phyloP scores from a whole-genome alignment of 164 flowering plant genomes.

The Nelumbo lutea region DNA sequence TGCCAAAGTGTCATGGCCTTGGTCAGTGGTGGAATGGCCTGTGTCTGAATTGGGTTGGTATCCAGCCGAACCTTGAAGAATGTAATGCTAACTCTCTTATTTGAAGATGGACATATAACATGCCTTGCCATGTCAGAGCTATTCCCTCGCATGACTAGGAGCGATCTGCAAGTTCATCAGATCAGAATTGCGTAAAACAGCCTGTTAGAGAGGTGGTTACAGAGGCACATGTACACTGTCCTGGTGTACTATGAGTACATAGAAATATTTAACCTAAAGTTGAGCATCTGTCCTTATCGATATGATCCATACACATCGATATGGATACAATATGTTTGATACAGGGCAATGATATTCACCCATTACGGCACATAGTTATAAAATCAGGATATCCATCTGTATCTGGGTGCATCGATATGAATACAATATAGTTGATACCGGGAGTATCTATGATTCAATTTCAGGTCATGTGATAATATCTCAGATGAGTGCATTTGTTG shows the following conservation, averaged over 20 bases:
- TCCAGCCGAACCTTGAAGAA: slow-evolving; percentile 64
- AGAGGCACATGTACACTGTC: too few species aligned
- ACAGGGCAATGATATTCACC: too few species aligned
- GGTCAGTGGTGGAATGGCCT: slow-evolving; percentile 29
- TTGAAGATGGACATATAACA: slow-evolving; percentile 71
- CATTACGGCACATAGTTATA: not conserved
- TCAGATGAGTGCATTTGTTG: too few species aligned
- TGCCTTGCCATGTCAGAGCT: slow-evolving; percentile 86
- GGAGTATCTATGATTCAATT: not conserved
- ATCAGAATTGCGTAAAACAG: not conserved
- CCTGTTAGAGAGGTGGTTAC: too few species aligned
- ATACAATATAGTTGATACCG: not conserved
- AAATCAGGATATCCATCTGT: not conserved
- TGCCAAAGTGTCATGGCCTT: slow-evolving; percentile 66
- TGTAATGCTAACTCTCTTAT: slow-evolving; percentile 68
- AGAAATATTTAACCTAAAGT: too few species aligned
- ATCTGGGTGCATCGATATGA: not conserved
- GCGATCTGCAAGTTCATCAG: slow-evolving; percentile 54
- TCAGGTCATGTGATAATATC: too few species aligned
- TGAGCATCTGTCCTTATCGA: too few species aligned
- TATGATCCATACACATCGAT: too few species aligned
- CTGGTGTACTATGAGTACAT: too few species aligned
- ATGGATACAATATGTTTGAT: too few species aligned
- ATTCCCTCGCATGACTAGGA: slow-evolving; percentile 85
- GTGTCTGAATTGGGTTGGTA: slow-evolving; percentile 30